Base-by-base conservation (phyloP, 352 stramenopile genomes). In the Globisporangium yorkense region DNA sequence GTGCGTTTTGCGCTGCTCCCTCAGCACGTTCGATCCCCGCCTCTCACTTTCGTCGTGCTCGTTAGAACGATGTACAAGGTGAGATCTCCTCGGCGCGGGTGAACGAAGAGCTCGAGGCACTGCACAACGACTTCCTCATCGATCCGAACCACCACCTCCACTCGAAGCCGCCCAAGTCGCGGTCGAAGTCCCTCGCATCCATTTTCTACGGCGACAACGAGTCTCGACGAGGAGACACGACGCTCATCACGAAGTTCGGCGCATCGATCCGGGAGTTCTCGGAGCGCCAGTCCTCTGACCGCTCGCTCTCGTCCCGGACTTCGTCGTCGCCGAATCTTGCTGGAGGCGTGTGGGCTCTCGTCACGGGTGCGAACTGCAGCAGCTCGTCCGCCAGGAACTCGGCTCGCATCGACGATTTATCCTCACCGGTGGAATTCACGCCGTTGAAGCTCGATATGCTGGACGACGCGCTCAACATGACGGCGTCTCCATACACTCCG, bases 11-110 rank as follows among this genome's bases (percentile, higher is more conserved):
- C 15, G 18, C 9, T 5, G 5, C 41, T 27, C 24, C 24, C 24
- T 27, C 24, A 27, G 24, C 40, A 45, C 40, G 40, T 45, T 45
- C 9, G 33, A 37, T 37, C 33, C 5, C 18, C 41, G 5, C 41
- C 2, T 24, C 41, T 20, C 16, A 21, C 12, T 13, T 46, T 7
- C 41, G 18, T 46, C 41, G 41, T 10, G 10, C 18, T 15, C n/a
- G 18, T 21, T 33, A 64, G 56, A 43, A 67, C n/a, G 59, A 18
- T 10, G 39, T 56, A 8, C 50, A 40, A 18, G 33, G n/a, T 16
- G 41, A 63, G 20, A 56, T 65, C 56, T 61, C 56, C 9, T 60
- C 56, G 0, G 57, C 61, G 13, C 61, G 44, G 5, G 61, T 63
- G 31, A 66, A 59, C 37, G 54, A 54, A 10, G 39, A 63, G 59